Conservation (phyloP, 1,139 yeast species). For the Pneumocystis murina region DNA sequence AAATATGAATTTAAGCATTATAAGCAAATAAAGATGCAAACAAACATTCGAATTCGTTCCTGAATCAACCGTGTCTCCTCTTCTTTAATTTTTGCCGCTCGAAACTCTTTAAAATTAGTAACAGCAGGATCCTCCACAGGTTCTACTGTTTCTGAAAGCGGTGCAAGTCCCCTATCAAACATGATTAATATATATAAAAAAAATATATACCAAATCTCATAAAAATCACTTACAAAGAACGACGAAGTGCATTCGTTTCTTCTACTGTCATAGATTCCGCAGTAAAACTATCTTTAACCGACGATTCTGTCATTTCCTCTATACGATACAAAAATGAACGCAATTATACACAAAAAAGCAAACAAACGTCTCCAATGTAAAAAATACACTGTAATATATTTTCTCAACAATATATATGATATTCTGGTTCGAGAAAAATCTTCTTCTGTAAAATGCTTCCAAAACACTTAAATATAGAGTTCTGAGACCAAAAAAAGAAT, state of each 20-base stretch:
- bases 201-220: neutral
- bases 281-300: neutral
- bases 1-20: constrained; percentile 6
- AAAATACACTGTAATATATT: neutral
- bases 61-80: constrained; percentile 8
- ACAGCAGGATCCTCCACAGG: constrained; percentile 19
- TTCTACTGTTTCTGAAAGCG: neutral
- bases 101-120: constrained; percentile 21
- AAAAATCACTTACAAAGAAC: neutral
- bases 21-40: neutral
- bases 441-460: too few species aligned
- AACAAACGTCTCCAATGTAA: neutral
- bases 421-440: too few species aligned
- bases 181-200: too few species aligned
- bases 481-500: too few species aligned
- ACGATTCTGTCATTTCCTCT: neutral
- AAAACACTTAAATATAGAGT: too few species aligned
- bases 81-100: constrained; percentile 16
- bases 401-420: too few species aligned
- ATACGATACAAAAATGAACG: neutral
- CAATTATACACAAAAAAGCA: neutral
- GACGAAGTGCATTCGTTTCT: neutral
- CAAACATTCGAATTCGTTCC: neutral
- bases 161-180: neutral
- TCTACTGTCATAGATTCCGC: neutral